Percentiles rank a stretch among this genome's conserved stretches.
Evolutionary conservation across 805 yeast species (phyloP).

Genomic region (Suhomyces faveliae): DNA sequence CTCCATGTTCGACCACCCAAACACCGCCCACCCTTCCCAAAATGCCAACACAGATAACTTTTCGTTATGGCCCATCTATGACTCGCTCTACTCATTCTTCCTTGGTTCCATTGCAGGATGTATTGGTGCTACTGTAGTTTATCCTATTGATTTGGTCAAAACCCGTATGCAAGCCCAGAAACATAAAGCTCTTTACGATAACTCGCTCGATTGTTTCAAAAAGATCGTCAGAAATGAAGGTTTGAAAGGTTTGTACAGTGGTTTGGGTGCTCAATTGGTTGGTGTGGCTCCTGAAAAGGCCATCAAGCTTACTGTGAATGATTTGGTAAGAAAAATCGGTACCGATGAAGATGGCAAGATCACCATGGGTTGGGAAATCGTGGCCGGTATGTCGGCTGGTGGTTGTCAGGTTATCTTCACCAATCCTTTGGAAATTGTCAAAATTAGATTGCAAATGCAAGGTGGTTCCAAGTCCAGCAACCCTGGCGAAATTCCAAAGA

Average conservation of each 20-base stretch:
- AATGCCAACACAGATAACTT: slow-evolving; percentile 35
- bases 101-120: slow-evolving; percentile 96
- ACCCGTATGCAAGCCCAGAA: slow-evolving; percentile 98
- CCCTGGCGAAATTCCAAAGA: slow-evolving; percentile 42
- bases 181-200: slow-evolving; percentile 64
- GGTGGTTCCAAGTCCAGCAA: slow-evolving; percentile 55
- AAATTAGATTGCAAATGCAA: slow-evolving; percentile 91
- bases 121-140: slow-evolving; percentile 96
- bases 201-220: slow-evolving; percentile 80
- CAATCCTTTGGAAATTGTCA: slow-evolving; percentile 93
- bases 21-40: slow-evolving; percentile 30
- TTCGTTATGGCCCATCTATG: slow-evolving; percentile 50
- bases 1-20: slow-evolving; percentile 42
- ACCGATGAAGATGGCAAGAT: slow-evolving; percentile 43
- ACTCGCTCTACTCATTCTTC: slow-evolving; percentile 81
- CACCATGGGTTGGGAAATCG: slow-evolving; percentile 62
- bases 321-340: slow-evolving; percentile 73
- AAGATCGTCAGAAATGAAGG: slow-evolving; percentile 81
- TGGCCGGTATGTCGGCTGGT: slow-evolving; percentile 94
- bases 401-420: slow-evolving; percentile 95
- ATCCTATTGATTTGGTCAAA: slow-evolving; percentile 93
- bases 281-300: slow-evolving; percentile 99
- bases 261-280: slow-evolving; percentile 87
- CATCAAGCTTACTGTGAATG: slow-evolving; percentile 91
- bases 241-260: slow-evolving; percentile 81